Base-by-base conservation (phyloP, 176 grass and related monocot genomes). In the Pontederia paniculata region DNA sequence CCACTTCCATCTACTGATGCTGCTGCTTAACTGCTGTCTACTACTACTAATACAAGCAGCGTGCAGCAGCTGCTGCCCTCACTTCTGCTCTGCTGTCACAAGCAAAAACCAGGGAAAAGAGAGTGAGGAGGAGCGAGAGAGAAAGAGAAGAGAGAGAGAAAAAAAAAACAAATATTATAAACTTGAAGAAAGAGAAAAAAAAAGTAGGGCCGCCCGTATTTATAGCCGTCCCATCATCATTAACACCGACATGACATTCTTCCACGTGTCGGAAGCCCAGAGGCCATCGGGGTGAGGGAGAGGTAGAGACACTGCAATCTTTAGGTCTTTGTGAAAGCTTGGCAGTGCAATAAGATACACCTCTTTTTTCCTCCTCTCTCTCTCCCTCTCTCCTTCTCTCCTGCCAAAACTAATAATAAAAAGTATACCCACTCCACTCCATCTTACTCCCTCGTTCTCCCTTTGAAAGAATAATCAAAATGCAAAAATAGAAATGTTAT, bases 181-280 rank as follows among this genome's bases (percentile, higher is more conserved):
- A 8, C 11, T 16, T 50, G 48, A 14, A 14, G 45, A 15, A 48
- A 14, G 3, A 9, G 23, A 41, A 17, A 17, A 17, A 17, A 50
- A 17, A 2, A 10, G 23, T 23, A 41, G 44, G 63, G 62, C 42
- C 75, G 66, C 75, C 71, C 76, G 79, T 68, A 64, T 79, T 75
- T 79, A 69, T 54, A 65, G 76, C 76, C 63, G 76, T 88, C 79
- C 50, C 70, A 59, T 80, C 78, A 62, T 17, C 23, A 51, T 67
- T 57, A 57, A 57, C 60, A 12, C 13, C 28, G 77, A 78, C 57
- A 65, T 74, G 77, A 88, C 81, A 47, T 65, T 18, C 31, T 19
- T 18, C 59, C 74, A 79, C 68, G 74, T 73, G 65, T 54, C 81
- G 9, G 8, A n/a, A 8, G 12, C 0, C 12, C 21, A 10, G 5